Evolutionary conservation across 2,329 filamentous ascomycete genomes (phyloP).

Genomic region (Coccinonectria pachysandricola): DNA sequence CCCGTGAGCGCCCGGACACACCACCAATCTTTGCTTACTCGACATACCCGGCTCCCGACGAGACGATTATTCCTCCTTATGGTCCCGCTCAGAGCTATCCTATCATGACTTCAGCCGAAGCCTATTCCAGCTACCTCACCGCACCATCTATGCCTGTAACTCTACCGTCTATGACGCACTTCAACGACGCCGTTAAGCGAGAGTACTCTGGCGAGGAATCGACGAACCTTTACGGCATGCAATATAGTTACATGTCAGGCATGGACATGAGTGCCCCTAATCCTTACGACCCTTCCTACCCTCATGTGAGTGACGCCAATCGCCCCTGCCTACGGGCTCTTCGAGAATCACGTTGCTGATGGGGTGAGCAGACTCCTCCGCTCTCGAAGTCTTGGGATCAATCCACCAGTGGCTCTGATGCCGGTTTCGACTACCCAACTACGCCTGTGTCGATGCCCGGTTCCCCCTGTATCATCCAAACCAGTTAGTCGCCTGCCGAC

Average conservation of each 20-base stretch:
- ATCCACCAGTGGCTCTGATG: constrained; percentile 52
- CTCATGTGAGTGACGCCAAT: constrained; percentile 58
- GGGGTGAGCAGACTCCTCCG: constrained; percentile 57
- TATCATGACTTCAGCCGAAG: constrained; percentile 38
- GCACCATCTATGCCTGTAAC: constrained; percentile 45
- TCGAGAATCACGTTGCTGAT: constrained; percentile 39
- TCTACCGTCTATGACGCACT: constrained; percentile 55
- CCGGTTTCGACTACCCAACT: constrained; percentile 54
- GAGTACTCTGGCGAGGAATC: constrained; percentile 51
- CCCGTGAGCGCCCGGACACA: constrained; percentile 59
- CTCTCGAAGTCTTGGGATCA: constrained; percentile 65
- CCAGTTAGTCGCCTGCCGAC: too few relatives aligned
- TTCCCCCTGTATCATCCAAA: constrained; percentile 45
- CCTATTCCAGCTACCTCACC: constrained; percentile 46
- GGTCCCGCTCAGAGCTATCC: constrained; percentile 42
- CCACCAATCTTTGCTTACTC: constrained; percentile 60
- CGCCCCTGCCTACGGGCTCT: constrained; percentile 28
- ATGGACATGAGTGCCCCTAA: constrained; percentile 52
- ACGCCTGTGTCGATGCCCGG: constrained; percentile 66
- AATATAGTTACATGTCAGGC: constrained; percentile 53
- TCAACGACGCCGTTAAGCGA: constrained; percentile 56
- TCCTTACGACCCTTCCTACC: constrained; percentile 56
- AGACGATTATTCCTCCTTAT: constrained; percentile 51
- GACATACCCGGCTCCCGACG: constrained; percentile 56
- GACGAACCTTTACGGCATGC: constrained; percentile 56